Conservation (phyloP, 192 early-diverging fungal genomes). For the Dissophora ornata region DNA sequence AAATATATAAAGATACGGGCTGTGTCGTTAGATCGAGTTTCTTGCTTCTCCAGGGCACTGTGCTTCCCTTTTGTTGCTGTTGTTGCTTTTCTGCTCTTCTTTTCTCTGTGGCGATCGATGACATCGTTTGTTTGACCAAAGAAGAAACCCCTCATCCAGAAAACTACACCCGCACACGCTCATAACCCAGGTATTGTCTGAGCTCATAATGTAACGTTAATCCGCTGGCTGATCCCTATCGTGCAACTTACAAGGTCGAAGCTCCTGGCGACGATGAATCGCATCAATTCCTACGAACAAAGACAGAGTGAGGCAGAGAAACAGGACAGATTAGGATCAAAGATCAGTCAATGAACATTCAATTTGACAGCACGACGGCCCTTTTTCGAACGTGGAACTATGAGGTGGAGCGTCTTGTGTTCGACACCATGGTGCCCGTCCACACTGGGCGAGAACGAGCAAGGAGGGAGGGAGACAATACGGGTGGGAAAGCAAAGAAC, state of each 20-base stretch:
- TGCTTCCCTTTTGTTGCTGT: neutral
- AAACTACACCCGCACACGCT: no score
- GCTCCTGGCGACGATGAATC: slow-evolving; percentile 70
- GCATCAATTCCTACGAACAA: slow-evolving; percentile 63
- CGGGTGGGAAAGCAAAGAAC: neutral
- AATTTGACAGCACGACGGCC: neutral
- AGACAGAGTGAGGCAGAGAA: neutral
- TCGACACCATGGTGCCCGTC: no score
- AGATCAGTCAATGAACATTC: neutral
- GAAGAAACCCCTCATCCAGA: neutral
- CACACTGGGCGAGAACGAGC: neutral
- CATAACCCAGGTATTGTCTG: neutral
- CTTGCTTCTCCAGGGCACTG: no score
- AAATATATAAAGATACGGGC: no score
- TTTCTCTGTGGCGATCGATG: neutral
- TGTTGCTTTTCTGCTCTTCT: neutral
- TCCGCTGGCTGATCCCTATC: no score
- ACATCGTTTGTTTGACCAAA: slow-evolving; percentile 20
- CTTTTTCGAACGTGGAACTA: neutral
- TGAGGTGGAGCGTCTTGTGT: no score
- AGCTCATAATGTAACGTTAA: slow-evolving; percentile 10
- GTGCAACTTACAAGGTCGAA: slow-evolving; percentile 72
- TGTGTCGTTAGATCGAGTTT: neutral
- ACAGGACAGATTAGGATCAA: neutral
- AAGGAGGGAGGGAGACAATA: slow-evolving; percentile 5